Evolutionary conservation across 306 rosid genomes (phyloP), one percentile per base, ranked within the genome.

Genomic region (Carpinus fangiana): DNA sequence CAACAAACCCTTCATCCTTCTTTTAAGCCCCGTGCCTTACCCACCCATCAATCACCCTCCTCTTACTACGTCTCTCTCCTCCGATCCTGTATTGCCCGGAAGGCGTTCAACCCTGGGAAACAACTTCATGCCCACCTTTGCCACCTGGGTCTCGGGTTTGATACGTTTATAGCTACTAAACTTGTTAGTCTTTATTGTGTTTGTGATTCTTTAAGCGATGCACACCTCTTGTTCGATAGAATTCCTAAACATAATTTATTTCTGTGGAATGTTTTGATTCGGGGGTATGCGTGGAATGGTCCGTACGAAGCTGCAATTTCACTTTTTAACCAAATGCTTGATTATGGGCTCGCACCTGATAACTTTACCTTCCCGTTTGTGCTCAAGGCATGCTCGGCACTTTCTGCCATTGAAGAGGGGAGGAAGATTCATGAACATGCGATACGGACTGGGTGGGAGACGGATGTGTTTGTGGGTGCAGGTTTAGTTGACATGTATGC

Each of bases 271-370:
- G 88, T 89, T 72, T 79, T 93, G 75, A 93, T 93, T 65, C 90
- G 92, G 21, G 93, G 91, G 51, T 91, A 91, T 74, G 97, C 95
- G 0, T 90, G 94, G 96, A 88, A 84, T 83, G 95, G 97, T 31
- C 97, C 97, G n/a, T 87, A 89, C 18, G 87, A 88, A 70, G 79
- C 55, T 62, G 87, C 97, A n/a, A 81, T 91, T 76, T 80, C 80
- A 8, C 87, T 93, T 34, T 91, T 84, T 66, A 77, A 87, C 64
- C 86, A 62, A 72, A 82, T 91, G 91, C 80, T 88, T 78, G 86
- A 79, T 34, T 54, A 72, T 81, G 90, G 93, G 54, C 85, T 91
- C 55, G 72, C 60, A 38, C 98, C 97, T 0, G 93, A 93, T 82
- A 90, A 89, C 61, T 91, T 84, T 70, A 93, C 98, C 26, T 89